Percentiles rank a stretch among this genome's conserved stretches.
phyloP scores from a whole-genome alignment of 2,329 filamentous ascomycete species.

The Epichloe gansuensis region DNA sequence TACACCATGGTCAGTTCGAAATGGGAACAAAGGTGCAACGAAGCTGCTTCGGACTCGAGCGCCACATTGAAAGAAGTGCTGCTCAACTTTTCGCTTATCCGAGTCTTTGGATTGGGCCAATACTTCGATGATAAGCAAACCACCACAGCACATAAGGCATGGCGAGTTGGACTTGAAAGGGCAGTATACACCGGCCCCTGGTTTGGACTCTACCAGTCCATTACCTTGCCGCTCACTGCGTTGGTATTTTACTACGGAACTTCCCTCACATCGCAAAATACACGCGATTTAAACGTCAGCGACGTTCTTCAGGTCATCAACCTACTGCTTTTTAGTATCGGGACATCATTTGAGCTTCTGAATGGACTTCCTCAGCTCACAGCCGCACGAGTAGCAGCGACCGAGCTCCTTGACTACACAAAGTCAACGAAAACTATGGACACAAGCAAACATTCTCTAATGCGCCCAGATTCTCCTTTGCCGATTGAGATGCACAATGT shows the following conservation, averaged over 20 bases:
- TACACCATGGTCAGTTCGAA: slow-evolving; percentile 52
- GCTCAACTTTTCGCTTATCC: slow-evolving; percentile 64
- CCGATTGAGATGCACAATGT: slow-evolving; percentile 41
- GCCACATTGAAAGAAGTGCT: slow-evolving; percentile 58
- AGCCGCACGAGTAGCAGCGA: slow-evolving; percentile 58
- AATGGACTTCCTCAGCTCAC: slow-evolving; percentile 70
- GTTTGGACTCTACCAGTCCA: slow-evolving; percentile 66
- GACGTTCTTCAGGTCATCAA: slow-evolving; percentile 64
- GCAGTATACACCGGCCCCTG: slow-evolving; percentile 56
- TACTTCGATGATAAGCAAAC: slow-evolving; percentile 56
- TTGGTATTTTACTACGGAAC: slow-evolving; percentile 77
- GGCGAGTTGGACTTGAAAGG: slow-evolving; percentile 50
- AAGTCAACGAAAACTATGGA: slow-evolving; percentile 34
- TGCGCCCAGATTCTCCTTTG: slow-evolving; percentile 15
- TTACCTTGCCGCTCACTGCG: slow-evolving; percentile 59
- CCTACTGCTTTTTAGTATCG: slow-evolving; percentile 71
- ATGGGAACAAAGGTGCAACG: slow-evolving; percentile 60
- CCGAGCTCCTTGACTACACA: slow-evolving; percentile 49
- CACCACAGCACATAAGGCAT: slow-evolving; percentile 35
- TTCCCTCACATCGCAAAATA: slow-evolving; percentile 41
- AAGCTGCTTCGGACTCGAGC: slow-evolving; percentile 45
- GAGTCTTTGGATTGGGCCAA: slow-evolving; percentile 58
- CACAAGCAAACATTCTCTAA: slow-evolving; percentile 20
- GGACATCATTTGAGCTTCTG: slow-evolving; percentile 56
- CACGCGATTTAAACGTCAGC: slow-evolving; percentile 33